Percentiles rank a stretch among this genome's conserved stretches.
Conservation (phyloP, 2,329 filamentous ascomycete genomes). For the Penicillium sp. region DNA sequence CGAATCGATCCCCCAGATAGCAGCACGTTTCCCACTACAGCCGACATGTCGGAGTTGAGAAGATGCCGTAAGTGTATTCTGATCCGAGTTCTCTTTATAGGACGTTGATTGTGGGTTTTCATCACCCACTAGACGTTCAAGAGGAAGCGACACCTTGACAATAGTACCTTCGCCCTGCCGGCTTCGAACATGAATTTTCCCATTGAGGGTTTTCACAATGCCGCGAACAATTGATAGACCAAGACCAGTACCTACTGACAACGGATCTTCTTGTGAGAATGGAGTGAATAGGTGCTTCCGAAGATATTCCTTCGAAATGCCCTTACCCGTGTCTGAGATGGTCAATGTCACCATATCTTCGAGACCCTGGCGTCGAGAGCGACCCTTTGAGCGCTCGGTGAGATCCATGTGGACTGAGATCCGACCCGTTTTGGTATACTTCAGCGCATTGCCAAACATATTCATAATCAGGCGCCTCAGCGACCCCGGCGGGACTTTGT, state of each 20-base stretch:
- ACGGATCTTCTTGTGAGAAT: slow-evolving; percentile 52
- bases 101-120: slow-evolving; percentile 3
- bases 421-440: slow-evolving; percentile 23
- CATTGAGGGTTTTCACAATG: slow-evolving; percentile 4
- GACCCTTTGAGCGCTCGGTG: neutral
- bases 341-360: slow-evolving; percentile 26
- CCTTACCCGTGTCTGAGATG: slow-evolving; percentile 54
- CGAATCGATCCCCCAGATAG: slow-evolving; percentile 3
- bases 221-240: slow-evolving; percentile 53
- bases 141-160: slow-evolving; percentile 1
- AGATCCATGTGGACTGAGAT: slow-evolving; percentile 15
- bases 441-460: slow-evolving; percentile 26
- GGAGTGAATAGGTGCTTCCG: slow-evolving; percentile 51
- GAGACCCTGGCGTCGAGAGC: slow-evolving; percentile 8
- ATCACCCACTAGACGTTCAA: slow-evolving; percentile 2
- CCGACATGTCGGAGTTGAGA: neutral
- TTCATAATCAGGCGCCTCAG: slow-evolving; percentile 28
- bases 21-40: neutral
- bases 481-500: slow-evolving; percentile 18
- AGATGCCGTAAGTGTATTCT: neutral
- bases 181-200: slow-evolving; percentile 9
- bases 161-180: slow-evolving; percentile 6
- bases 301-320: slow-evolving; percentile 53
- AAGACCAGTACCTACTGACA: slow-evolving; percentile 53
- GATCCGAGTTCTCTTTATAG: neutral